These are phyloP conservation scores for Stachybotrys chartarum DNA, from an alignment of 2,329 filamentous ascomycete genomes.

Conservation along the genomic window DNA sequence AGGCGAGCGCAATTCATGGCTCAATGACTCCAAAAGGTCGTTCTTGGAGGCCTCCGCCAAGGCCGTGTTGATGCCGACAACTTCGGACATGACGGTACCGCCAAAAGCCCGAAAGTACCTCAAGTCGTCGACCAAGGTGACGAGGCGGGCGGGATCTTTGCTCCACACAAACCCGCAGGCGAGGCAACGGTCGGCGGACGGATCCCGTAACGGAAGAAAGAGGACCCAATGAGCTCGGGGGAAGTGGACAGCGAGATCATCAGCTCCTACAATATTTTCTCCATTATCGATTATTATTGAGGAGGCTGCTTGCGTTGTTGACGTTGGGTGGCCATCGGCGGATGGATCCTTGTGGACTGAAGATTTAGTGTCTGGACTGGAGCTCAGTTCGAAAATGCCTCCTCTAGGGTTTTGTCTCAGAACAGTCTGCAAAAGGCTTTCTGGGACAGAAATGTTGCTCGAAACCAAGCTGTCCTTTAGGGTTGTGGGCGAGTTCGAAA, in stretches of 20 bases:
- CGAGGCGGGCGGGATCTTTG: slow-evolving; percentile 17
- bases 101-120: slow-evolving; percentile 2
- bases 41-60: neutral
- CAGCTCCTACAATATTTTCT: too few relatives aligned
- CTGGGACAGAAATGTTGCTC: too few relatives aligned
- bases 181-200: slow-evolving; percentile 26
- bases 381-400: too few relatives aligned
- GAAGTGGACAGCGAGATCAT: neutral
- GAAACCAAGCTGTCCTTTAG: too few relatives aligned
- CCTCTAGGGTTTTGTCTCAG: too few relatives aligned
- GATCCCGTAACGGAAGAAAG: slow-evolving; percentile 29
- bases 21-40: neutral
- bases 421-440: too few relatives aligned
- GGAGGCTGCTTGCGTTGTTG: too few relatives aligned
- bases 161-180: slow-evolving; percentile 34
- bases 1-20: slow-evolving; percentile 1
- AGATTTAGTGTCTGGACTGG: too few relatives aligned
- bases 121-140: neutral
- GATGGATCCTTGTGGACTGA: too few relatives aligned
- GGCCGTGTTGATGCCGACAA: neutral
- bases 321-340: too few relatives aligned
- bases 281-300: neutral
- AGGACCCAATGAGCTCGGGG: slow-evolving; percentile 21
- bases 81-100: slow-evolving; percentile 1
- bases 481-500: too few relatives aligned